Conservation (phyloP, 345 rosid species). For the Heritiera fomes region DNA sequence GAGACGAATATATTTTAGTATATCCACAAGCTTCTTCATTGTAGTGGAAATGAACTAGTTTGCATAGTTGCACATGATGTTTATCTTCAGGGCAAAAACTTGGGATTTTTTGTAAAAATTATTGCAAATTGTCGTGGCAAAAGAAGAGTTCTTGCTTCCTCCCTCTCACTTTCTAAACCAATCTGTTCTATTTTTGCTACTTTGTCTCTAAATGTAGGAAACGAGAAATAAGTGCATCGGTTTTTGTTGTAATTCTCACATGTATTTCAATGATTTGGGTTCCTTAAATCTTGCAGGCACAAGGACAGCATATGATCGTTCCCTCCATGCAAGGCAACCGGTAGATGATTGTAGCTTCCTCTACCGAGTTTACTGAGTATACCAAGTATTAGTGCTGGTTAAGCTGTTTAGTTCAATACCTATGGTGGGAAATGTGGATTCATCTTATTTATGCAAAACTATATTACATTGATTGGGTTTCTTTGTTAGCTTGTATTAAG, state of each 20-base stretch:
- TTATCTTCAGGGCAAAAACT: too few relatives aligned
- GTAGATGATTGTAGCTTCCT: slow-evolving; percentile 27
- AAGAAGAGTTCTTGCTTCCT: too few relatives aligned
- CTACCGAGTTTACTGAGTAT: slow-evolving; percentile 19
- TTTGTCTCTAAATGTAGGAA: neutral
- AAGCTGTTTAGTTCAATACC: slow-evolving; percentile 28
- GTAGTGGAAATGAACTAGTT: too few relatives aligned
- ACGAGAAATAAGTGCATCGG: neutral
- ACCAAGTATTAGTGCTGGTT: slow-evolving; percentile 33
- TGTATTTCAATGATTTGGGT: slow-evolving; percentile 5
- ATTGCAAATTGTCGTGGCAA: too few relatives aligned
- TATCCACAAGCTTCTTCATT: too few relatives aligned
- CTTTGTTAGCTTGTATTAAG: slow-evolving; percentile 3
- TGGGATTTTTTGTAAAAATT: too few relatives aligned
- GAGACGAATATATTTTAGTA: too few relatives aligned
- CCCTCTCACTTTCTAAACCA: too few relatives aligned
- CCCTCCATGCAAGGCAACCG: slow-evolving; percentile 55
- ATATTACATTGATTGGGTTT: slow-evolving; percentile 13
- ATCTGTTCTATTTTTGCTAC: neutral
- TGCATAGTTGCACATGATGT: too few relatives aligned
- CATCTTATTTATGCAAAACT: slow-evolving; percentile 19
- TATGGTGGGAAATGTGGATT: slow-evolving; percentile 23
- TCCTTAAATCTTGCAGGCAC: slow-evolving; percentile 40
- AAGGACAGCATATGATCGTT: slow-evolving; percentile 49
- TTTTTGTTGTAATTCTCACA: neutral